Base-by-base conservation (phyloP, 805 yeast species). In the Candida michaelii region DNA sequence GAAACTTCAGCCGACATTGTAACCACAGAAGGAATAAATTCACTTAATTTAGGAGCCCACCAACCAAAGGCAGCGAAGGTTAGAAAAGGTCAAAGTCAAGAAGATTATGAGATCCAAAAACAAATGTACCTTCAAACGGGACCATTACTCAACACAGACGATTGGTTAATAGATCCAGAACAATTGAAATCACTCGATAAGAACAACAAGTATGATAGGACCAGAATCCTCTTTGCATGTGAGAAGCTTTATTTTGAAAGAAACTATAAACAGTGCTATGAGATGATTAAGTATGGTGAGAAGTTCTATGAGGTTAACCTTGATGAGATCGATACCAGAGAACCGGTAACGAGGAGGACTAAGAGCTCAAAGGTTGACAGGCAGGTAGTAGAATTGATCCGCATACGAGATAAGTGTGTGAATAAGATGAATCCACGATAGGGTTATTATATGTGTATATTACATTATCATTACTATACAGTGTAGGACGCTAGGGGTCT, bases 61-160 rank as follows among this genome's bases (percentile, higher is more conserved):
- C 21, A 30, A 24, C 29, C 44, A 11, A 24, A 40, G 27, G 29
- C 10, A 3, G 30, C 35, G 12, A 44, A 39, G 17, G 33, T 21
- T 21, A 42, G 96, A 31, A 87, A 85, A 52, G 82, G 81, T 0
- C 97, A 89, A 56, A 55, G 83, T 0, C 80, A 79, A 31, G 90
- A 82, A 41, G 85, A 77, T 43, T 89, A 65, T 49, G 62, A 56
- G 25, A 54, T 45, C 7, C 91, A 89, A 59, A 64, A 66, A 46
- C 47, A 48, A 2, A 76, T 73, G 52, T 88, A 79, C 54, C 62
- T 60, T 48, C 36, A 51, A 0, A 56, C 66, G 0, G 95, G 95
- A 0, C 93, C 95, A 0, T 63, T 67, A 1, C 53, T 76, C 14
- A 77, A 79, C 42, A 73, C 74, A 0, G 55, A 59, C 3, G 54